Conservation (phyloP, 148 eudicot species). For the Vaccinium darrowii region DNA sequence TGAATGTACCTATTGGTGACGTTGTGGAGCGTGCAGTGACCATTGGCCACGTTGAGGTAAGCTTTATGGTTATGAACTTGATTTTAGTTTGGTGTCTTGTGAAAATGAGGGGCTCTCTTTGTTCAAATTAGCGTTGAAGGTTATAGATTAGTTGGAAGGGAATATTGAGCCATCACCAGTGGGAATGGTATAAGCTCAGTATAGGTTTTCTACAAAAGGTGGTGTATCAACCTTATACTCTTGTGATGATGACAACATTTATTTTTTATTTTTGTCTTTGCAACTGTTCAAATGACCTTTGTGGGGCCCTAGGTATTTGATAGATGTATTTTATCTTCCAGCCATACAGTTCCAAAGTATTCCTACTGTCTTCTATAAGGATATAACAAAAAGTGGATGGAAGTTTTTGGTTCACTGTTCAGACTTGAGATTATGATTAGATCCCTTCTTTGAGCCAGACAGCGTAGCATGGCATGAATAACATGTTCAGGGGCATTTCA, state of each 20-base stretch:
- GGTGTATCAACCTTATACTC: not conserved
- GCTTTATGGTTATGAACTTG: not conserved
- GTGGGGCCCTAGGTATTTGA: not conserved
- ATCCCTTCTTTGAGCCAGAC: no score
- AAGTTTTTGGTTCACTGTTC: no score
- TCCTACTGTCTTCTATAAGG: no score
- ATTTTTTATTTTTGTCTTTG: not conserved
- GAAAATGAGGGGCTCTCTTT: not conserved
- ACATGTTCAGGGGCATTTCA: not conserved
- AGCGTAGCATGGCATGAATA: not conserved
- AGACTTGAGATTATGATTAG: no score
- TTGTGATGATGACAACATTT: not conserved
- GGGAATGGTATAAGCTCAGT: not conserved
- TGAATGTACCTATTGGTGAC: not conserved
- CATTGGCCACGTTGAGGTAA: not conserved
- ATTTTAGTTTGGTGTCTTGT: not conserved
- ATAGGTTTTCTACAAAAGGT: not conserved
- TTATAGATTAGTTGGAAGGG: not conserved
- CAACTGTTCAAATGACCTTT: not conserved
- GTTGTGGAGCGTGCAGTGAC: slow-evolving; percentile 12
- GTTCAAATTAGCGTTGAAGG: not conserved
- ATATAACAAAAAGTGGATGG: no score
- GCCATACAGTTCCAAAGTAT: not conserved
- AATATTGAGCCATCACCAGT: not conserved
- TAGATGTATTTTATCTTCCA: not conserved